Percentiles rank a stretch among this genome's conserved stretches.
These are phyloP conservation scores for Nemania bipapillata DNA, from an alignment of 2,329 filamentous ascomycete species.

Conservation along the genomic window DNA sequence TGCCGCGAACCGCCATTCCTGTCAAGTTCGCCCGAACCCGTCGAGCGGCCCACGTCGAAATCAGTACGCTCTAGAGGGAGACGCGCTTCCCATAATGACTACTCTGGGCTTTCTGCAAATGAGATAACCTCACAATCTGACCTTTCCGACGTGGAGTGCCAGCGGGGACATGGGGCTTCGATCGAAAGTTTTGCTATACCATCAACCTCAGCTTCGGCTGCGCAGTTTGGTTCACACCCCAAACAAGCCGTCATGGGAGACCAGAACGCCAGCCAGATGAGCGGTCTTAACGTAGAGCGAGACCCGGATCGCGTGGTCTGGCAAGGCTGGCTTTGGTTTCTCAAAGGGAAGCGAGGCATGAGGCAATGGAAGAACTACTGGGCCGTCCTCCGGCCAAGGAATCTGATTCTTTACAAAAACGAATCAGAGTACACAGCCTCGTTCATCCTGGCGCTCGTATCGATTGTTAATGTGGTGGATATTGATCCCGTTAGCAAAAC, in stretches of 20 bases:
- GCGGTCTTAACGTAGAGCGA: constrained; percentile 65
- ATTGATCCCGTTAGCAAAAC: constrained; percentile 87
- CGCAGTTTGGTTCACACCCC: constrained; percentile 48
- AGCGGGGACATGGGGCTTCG: constrained; percentile 62
- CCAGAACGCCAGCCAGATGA: constrained; percentile 72
- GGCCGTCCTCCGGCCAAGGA: constrained; percentile 87
- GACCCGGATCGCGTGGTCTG: constrained; percentile 91
- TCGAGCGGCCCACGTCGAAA: constrained; percentile 54
- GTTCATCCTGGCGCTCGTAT: constrained; percentile 80
- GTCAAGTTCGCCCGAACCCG: constrained; percentile 72
- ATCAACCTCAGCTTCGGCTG: constrained; percentile 50
- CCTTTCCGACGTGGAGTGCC: constrained; percentile 76
- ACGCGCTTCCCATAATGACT: constrained; percentile 72
- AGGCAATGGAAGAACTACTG: constrained; percentile 95
- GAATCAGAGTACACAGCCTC: constrained; percentile 88
- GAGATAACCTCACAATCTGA: constrained; percentile 85
- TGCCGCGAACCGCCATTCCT: constrained; percentile 58
- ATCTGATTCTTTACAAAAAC: constrained; percentile 91
- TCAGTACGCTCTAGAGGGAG: constrained; percentile 53
- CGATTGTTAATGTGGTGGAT: constrained; percentile 89
- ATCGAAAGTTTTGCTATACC: constrained; percentile 62
- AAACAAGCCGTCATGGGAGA: constrained; percentile 53
- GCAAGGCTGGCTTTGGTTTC: constrained; percentile 87
- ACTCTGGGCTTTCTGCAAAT: constrained; percentile 71
- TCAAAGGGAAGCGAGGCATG: constrained; percentile 83